Percentiles rank a stretch among this genome's conserved stretches.
Conservation (phyloP, 2,329 filamentous ascomycete species). For the Ilyonectria destructans region DNA sequence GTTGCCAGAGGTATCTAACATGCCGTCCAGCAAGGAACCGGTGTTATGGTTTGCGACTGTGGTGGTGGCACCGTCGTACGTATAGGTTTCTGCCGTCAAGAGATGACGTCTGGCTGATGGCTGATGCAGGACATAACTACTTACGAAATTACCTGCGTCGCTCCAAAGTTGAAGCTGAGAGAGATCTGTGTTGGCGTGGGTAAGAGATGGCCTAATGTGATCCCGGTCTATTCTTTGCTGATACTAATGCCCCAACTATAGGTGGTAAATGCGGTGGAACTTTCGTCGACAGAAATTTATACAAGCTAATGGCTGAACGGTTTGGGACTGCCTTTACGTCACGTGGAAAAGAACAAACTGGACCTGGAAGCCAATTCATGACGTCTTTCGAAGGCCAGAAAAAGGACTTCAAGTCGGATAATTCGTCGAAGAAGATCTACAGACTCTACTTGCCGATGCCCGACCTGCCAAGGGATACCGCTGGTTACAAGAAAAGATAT, state of each 20-base stretch:
- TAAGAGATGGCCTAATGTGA: too few species aligned
- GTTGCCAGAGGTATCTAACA: not conserved
- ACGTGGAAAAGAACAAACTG: constrained; percentile 21
- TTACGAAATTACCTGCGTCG: constrained; percentile 5
- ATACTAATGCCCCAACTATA: not conserved
- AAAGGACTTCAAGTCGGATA: constrained; percentile 34
- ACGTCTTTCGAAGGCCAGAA: constrained; percentile 34
- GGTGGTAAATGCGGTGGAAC: constrained; percentile 36
- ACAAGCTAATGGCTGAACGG: constrained; percentile 24
- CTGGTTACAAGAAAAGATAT: too few species aligned
- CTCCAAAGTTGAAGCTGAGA: constrained; percentile 4
- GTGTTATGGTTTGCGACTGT: constrained; percentile 23
- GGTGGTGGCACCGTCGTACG: constrained; percentile 23
- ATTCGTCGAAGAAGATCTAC: not conserved
- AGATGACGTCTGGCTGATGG: not conserved
- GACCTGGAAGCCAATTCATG: constrained; percentile 38
- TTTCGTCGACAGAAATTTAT: constrained; percentile 33
- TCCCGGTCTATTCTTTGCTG: too few species aligned
- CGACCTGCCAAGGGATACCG: too few species aligned
- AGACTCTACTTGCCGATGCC: too few species aligned
- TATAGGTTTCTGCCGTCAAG: not conserved
- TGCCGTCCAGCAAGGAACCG: not conserved
- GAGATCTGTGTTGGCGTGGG: constrained; percentile 14
- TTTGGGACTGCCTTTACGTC: constrained; percentile 32
- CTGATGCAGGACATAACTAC: constrained; percentile 12